A percentile compares a stretch with the other conserved stretches of the same genome.
phyloP scores from a whole-genome alignment of 1,284 basidiomycete genomes.

The Austroboletus sp. region DNA sequence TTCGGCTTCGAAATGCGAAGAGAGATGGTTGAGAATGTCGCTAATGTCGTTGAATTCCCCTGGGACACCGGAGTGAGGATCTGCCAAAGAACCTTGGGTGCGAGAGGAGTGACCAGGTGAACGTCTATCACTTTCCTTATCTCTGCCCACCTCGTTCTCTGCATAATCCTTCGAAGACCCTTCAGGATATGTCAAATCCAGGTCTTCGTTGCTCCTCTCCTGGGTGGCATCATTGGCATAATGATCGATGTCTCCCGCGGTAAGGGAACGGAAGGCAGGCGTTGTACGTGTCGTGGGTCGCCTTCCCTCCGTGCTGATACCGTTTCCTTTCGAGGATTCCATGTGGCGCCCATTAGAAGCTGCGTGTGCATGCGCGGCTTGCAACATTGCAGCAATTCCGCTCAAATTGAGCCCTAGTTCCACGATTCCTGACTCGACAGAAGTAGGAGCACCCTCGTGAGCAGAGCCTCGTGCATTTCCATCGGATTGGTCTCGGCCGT shows the following conservation, averaged over 20 bases:
- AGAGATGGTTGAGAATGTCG: constrained; percentile 66
- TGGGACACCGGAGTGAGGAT: constrained; percentile 42
- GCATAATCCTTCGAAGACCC: constrained; percentile 31
- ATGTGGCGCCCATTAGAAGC: constrained; percentile 45
- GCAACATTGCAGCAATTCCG: constrained; percentile 64
- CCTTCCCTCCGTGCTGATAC: constrained; percentile 39
- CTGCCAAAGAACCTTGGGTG: constrained; percentile 23
- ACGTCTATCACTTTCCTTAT: constrained; percentile 24
- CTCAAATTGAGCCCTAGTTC: constrained; percentile 48
- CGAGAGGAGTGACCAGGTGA: constrained; percentile 29
- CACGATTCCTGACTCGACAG: constrained; percentile 21
- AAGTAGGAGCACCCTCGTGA: constrained; percentile 15
- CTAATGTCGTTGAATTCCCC: constrained; percentile 63
- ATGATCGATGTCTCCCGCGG: constrained; percentile 41
- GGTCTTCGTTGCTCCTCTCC: constrained; percentile 43
- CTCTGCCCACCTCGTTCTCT: constrained; percentile 38
- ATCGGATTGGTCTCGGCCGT: constrained; percentile 11
- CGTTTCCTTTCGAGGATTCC: constrained; percentile 40
- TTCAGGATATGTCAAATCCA: constrained; percentile 50
- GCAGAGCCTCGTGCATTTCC: constrained; percentile 7
- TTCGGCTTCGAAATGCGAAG: constrained; percentile 58
- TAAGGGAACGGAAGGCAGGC: constrained; percentile 69
- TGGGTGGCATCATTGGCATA: constrained; percentile 30
- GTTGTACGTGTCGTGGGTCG: constrained; percentile 57
- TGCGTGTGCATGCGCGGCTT: constrained; percentile 63